phyloP scores from a whole-genome alignment of 2,329 filamentous ascomycete genomes.

The Colletotrichum lentis region DNA sequence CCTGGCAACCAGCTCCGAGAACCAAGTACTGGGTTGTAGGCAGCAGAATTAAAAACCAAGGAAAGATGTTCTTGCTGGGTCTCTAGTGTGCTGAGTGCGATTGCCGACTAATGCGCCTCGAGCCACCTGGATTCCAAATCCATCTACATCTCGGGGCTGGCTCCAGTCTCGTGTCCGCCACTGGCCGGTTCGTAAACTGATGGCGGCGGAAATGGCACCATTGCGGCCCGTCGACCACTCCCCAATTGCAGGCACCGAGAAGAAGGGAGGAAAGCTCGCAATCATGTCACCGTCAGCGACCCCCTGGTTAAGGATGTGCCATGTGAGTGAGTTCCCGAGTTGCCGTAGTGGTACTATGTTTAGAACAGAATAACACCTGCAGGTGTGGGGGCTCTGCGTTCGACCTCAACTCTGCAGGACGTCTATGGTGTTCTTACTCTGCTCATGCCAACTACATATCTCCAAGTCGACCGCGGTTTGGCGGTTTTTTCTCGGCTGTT shows the following conservation, averaged over 20 bases:
- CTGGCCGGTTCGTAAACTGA: conserved; percentile 20
- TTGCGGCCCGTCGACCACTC: conserved; percentile 12
- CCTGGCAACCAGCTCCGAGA: background rate
- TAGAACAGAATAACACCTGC: conserved; percentile 21
- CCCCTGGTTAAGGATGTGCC: conserved; percentile 10
- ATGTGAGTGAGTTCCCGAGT: background rate
- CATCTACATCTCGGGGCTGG: conserved; percentile 2
- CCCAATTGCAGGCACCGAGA: background rate
- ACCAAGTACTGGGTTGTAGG: conserved; percentile 19
- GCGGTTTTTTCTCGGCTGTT: background rate
- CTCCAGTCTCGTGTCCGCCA: background rate
- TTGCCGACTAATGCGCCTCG: conserved; percentile 17
- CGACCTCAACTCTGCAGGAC: conserved; percentile 8
- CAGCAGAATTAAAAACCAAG: conserved; percentile 28
- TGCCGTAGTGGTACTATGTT: conserved; percentile 22
- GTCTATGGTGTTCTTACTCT: background rate
- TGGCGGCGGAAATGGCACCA: conserved; percentile 2
- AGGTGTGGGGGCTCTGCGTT: conserved; percentile 6
- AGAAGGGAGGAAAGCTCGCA: background rate
- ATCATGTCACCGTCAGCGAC: conserved; percentile 18
- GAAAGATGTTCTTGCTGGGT: background rate
- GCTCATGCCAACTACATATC: background rate
- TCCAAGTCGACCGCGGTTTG: background rate
- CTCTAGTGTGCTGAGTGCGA: background rate
- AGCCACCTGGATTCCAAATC: conserved; percentile 2